Percentiles rank a stretch among this genome's conserved stretches.
Evolutionary conservation across 2,329 filamentous ascomycete species (phyloP).

Genomic region (Graphium sp.): DNA sequence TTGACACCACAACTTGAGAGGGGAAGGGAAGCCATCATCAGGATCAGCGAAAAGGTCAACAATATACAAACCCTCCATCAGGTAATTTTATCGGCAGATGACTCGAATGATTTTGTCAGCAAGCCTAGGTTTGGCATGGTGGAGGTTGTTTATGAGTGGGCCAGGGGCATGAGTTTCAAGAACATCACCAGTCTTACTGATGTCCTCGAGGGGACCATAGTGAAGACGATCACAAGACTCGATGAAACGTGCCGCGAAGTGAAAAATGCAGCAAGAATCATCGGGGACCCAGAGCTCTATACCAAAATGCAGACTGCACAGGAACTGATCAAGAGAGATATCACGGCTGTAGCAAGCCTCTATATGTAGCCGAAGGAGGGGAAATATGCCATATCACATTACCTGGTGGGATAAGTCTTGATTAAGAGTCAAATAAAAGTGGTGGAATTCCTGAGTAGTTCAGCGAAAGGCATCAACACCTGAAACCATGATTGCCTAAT

Average conservation of each 20-base stretch:
- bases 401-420: too few relatives aligned
- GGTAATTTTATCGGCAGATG: constrained; percentile 78
- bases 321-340: constrained; percentile 94
- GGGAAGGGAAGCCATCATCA: constrained; percentile 72
- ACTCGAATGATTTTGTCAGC: constrained; percentile 82
- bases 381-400: background rate
- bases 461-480: too few relatives aligned
- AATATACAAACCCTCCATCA: constrained; percentile 77
- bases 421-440: too few relatives aligned
- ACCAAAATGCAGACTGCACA: constrained; percentile 95
- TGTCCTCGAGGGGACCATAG: constrained; percentile 93
- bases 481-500: too few relatives aligned
- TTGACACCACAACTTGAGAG: constrained; percentile 68
- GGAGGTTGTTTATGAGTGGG: constrained; percentile 98
- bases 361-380: constrained; percentile 49
- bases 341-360: constrained; percentile 74
- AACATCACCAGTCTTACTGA: constrained; percentile 93
- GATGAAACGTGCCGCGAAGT: constrained; percentile 96
- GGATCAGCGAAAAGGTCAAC: constrained; percentile 86
- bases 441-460: too few relatives aligned
- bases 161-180: constrained; percentile 93
- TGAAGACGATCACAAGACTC: constrained; percentile 79
- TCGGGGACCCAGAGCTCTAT: constrained; percentile 85
- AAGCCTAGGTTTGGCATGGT: constrained; percentile 82
- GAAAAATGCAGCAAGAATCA: constrained; percentile 88